These are phyloP conservation scores for Plasmodium knowlesi DNA, from an alignment of 169 alveolate species.

Conservation along the genomic window DNA sequence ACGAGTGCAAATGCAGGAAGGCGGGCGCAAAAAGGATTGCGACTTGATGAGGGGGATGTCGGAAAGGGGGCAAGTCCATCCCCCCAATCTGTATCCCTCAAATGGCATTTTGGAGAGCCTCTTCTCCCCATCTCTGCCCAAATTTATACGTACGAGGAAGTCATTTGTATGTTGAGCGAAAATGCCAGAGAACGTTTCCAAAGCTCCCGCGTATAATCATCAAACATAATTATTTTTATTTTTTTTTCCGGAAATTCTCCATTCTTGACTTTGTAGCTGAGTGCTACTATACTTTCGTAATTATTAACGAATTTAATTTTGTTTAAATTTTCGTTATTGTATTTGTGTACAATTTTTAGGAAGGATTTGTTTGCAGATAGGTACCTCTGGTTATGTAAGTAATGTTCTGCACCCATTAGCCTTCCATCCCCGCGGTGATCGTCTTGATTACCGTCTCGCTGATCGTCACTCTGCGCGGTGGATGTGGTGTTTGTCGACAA, in stretches of 20 bases:
- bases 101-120: not conserved
- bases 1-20: not conserved
- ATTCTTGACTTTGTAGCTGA: constrained; percentile 32
- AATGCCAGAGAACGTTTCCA: constrained; percentile 68
- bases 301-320: constrained; percentile 47
- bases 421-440: not conserved
- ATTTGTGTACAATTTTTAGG: constrained; percentile 49
- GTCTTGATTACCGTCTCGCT: not conserved
- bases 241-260: constrained; percentile 26
- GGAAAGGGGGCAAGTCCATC: not conserved
- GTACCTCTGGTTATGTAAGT: constrained; percentile 17
- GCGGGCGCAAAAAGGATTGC: not conserved
- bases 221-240: constrained; percentile 64
- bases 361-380: constrained; percentile 54
- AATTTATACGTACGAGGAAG: constrained; percentile 57
- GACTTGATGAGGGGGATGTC: not conserved
- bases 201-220: constrained; percentile 72
- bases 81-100: not conserved
- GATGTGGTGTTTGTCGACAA: constrained; percentile 10
- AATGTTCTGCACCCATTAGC: not conserved
- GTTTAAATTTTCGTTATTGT: constrained; percentile 52
- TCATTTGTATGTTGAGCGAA: constrained; percentile 49
- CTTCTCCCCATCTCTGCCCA: not conserved
- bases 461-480: not conserved
- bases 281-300: constrained; percentile 33